Evolutionary conservation across 2,329 filamentous ascomycete genomes (phyloP), one percentile per base, ranked within the genome.

Genomic region (Dryadomyces quercivorus): DNA sequence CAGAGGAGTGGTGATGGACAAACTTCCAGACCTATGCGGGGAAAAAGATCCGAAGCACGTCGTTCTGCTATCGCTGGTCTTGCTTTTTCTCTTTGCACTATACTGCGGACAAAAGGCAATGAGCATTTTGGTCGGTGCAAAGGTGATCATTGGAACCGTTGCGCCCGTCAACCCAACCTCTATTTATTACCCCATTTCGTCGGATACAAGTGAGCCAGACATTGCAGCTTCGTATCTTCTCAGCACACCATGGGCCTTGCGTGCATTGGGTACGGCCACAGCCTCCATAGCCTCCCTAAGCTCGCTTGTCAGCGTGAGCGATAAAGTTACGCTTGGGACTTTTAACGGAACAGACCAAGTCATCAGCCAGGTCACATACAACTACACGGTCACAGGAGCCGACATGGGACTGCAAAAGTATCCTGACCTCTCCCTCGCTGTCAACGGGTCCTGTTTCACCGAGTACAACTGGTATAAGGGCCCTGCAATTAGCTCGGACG

Each of bases 351-450:
- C 58, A n/a, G 53, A 57, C 2, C 21, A 51, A 15, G 57, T 59
- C 22, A 20, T 59, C 22, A 20, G 49, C n/a, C 56, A 53, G 40
- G 43, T 62, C 16, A 51, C 59, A 18, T 64, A 64, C 46, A 31
- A 49, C 12, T 64, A 63, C 52, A 55, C 18, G 22, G 57, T 60
- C 50, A 59, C 56, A 3, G 63, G 59, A n/a, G 54, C 57, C 12
- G 63, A 63, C 55, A 57, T 64, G 54, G 63, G 63, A 10, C 42
- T 64, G 6, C 63, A 63, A 47, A 52, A 58, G 40, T 58, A 43
- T 22, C 58, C 61, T 8, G 59, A 54, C 0, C 58, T 64, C 18
- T 55, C 54, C 5, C 57, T 64, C 8, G 50, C 52, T 1, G 59
- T 64, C 48, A 40, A 20, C 1, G 63, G 63, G 15, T 61, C 62